These are phyloP conservation scores for Didymella arachidicola DNA, from an alignment of 2,329 filamentous ascomycete genomes.

Conservation along the genomic window DNA sequence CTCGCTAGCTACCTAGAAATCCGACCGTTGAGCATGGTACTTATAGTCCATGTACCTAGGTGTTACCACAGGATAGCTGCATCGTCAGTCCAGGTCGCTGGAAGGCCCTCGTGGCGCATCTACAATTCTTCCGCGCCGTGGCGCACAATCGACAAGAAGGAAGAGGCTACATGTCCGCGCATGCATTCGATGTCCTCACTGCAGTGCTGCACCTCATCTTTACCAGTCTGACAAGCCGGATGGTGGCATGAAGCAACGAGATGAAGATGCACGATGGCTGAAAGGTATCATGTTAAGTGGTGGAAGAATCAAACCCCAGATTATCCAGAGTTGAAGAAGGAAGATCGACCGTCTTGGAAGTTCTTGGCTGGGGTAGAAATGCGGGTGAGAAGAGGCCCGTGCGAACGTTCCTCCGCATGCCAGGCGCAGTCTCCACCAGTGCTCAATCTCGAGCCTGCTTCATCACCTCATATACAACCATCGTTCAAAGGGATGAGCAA, in stretches of 20 bases:
- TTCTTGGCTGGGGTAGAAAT: conserved; percentile 23
- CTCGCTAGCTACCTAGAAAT: conserved; percentile 6
- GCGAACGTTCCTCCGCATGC: conserved; percentile 5
- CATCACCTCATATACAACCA: conserved; percentile 5
- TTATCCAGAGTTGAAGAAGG: conserved; percentile 23
- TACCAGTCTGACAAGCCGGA: conserved; percentile 10
- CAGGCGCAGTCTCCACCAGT: conserved; percentile 12
- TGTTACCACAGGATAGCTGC: background rate
- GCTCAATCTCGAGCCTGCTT: conserved; percentile 6
- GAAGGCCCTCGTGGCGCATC: conserved; percentile 4
- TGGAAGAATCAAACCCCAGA: conserved; percentile 32
- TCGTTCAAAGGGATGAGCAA: conserved; percentile 6
- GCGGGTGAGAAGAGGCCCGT: conserved; percentile 9
- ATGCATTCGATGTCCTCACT: conserved; percentile 2
- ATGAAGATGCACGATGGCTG: conserved; percentile 26
- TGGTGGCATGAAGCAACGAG: conserved; percentile 19
- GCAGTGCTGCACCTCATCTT: conserved; percentile 17
- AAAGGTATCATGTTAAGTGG: conserved; percentile 25
- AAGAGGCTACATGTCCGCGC: conserved; percentile 8
- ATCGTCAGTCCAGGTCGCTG: conserved; percentile 10
- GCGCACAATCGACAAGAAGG: conserved; percentile 9
- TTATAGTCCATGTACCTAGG: conserved; percentile 14
- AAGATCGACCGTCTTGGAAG: conserved; percentile 24
- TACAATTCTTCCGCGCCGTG: conserved; percentile 28
- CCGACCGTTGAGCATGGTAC: conserved; percentile 8